A percentile compares a stretch with the other conserved stretches of the same genome.
phyloP scores from a whole-genome alignment of 306 rosid species.

The Cicer chorassanicum region DNA sequence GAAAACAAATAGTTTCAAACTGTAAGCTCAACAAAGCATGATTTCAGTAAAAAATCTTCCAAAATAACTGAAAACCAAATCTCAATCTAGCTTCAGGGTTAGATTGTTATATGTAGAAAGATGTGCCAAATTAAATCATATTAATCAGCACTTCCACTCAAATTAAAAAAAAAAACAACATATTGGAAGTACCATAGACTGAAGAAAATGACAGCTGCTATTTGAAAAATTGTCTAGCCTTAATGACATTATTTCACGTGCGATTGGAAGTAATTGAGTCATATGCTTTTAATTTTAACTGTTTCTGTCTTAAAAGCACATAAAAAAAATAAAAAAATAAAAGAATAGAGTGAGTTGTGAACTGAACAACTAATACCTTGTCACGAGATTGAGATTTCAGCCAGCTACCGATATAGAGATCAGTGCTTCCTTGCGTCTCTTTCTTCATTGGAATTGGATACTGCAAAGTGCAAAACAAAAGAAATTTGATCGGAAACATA shows the following conservation, averaged over 20 bases:
- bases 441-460: slow-evolving; percentile 84
- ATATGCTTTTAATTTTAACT: not conserved
- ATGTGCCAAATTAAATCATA: slow-evolving; percentile 23
- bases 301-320: slow-evolving; percentile 5
- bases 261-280: slow-evolving; percentile 2
- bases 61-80: slow-evolving; percentile 28
- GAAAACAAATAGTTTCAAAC: slow-evolving; percentile 35
- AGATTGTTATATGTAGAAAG: not conserved
- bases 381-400: slow-evolving; percentile 82
- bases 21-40: slow-evolving; percentile 25
- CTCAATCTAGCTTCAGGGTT: slow-evolving; percentile 23
- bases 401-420: slow-evolving; percentile 81
- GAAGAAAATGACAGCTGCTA: not conserved
- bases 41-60: slow-evolving; percentile 1
- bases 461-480: slow-evolving; percentile 49
- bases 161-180: slow-evolving; percentile 37
- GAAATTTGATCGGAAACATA: slow-evolving; percentile 33
- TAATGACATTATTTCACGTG: not conserved
- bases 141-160: not conserved
- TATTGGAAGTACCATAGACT: slow-evolving; percentile 18
- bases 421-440: slow-evolving; percentile 90
- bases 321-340: not conserved
- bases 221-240: slow-evolving; percentile 11
- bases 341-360: slow-evolving; percentile 31
- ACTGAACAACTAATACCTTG: slow-evolving; percentile 59